phyloP scores from a whole-genome alignment of 2,329 filamentous ascomycete genomes.

The Zymoseptoria pseudotritici region DNA sequence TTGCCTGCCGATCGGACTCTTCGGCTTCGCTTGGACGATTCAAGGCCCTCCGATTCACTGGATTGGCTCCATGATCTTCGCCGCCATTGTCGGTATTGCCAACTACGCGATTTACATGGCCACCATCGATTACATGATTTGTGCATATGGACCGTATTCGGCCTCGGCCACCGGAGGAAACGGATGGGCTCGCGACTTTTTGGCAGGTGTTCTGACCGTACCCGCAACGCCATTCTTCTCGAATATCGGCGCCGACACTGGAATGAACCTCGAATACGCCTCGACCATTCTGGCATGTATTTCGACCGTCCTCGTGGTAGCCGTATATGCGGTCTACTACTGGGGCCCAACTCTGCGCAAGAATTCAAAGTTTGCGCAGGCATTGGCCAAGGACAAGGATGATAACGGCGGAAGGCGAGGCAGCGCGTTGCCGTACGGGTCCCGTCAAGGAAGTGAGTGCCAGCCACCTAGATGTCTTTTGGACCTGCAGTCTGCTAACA shows the following conservation, averaged over 20 bases:
- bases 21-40: conserved; percentile 67
- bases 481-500: conserved; percentile 61
- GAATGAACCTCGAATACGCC: conserved; percentile 46
- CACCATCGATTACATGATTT: conserved; percentile 71
- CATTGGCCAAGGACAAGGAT: conserved; percentile 27
- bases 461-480: conserved; percentile 22
- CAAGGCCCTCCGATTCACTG: conserved; percentile 58
- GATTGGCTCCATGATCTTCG: conserved; percentile 62
- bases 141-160: conserved; percentile 65
- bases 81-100: conserved; percentile 62
- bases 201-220: conserved; percentile 64
- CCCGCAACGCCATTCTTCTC: conserved; percentile 57
- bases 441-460: conserved; percentile 18
- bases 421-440: conserved; percentile 22
- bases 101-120: conserved; percentile 60
- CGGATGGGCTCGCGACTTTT: conserved; percentile 65
- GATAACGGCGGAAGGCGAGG: conserved; percentile 21
- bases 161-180: conserved; percentile 71
- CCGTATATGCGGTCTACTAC: conserved; percentile 52
- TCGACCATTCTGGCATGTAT: conserved; percentile 50
- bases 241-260: conserved; percentile 29
- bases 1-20: conserved; percentile 59
- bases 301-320: conserved; percentile 44
- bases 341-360: conserved; percentile 48
- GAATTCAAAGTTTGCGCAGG: conserved; percentile 47